Percentiles rank a stretch among this genome's conserved stretches.
phyloP scores from a whole-genome alignment of 176 grass and related monocot species.

The Phragmites australis region DNA sequence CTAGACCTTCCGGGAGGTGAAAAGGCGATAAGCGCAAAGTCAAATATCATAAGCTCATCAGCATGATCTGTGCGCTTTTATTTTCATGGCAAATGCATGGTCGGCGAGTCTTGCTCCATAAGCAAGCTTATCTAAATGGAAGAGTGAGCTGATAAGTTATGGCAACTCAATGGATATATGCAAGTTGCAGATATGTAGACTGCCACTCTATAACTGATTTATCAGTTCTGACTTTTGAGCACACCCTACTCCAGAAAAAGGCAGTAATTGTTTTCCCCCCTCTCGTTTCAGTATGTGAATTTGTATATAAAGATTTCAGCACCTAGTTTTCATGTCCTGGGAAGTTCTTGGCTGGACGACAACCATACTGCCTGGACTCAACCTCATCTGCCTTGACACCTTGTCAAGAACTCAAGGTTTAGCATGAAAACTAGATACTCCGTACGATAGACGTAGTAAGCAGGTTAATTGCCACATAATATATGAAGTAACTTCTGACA shows the following conservation, averaged over 20 bases:
- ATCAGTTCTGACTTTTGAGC: too few relatives aligned
- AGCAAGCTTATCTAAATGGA: neutral
- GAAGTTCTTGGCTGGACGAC: too few relatives aligned
- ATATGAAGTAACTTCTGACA: neutral
- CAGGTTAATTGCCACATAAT: neutral
- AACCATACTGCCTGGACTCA: too few relatives aligned
- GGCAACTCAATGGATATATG: neutral
- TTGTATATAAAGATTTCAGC: too few relatives aligned
- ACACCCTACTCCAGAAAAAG: too few relatives aligned
- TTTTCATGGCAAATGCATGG: neutral
- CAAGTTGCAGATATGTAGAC: neutral
- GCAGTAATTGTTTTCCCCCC: too few relatives aligned
- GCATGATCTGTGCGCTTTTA: neutral
- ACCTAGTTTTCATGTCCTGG: too few relatives aligned
- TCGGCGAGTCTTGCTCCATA: neutral
- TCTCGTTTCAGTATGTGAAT: too few relatives aligned
- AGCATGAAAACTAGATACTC: neutral
- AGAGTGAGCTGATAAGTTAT: neutral
- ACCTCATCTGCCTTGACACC: too few relatives aligned
- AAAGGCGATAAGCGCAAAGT: neutral
- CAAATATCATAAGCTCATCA: neutral
- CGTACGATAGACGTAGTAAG: neutral
- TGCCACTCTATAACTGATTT: too few relatives aligned
- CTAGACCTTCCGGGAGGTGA: neutral
- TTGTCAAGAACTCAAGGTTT: neutral